These are phyloP conservation scores for Mayamaea pseudoterrestris DNA, from an alignment of 108 stramenopile species.

Conservation along the genomic window DNA sequence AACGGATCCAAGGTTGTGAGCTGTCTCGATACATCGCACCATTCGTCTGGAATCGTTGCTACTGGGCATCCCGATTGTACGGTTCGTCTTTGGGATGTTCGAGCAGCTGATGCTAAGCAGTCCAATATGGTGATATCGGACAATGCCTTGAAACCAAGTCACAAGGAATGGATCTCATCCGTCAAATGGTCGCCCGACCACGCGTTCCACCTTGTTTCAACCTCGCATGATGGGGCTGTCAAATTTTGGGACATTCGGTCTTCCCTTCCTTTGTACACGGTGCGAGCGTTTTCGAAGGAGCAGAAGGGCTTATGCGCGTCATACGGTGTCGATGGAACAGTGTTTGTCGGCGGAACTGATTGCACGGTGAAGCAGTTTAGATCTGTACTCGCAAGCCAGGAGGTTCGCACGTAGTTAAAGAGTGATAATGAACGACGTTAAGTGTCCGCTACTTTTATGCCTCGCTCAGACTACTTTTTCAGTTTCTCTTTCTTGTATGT, in stretches of 20 bases:
- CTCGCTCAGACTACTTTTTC: too few relatives aligned
- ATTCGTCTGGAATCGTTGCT: constrained; percentile 58
- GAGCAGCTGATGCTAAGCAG: constrained; percentile 1
- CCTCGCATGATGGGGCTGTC: constrained; percentile 81
- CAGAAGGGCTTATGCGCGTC: constrained; percentile 38
- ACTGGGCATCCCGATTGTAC: constrained; percentile 78
- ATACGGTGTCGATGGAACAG: background rate
- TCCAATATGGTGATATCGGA: constrained; percentile 13
- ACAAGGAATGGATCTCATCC: constrained; percentile 80
- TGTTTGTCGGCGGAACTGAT: background rate
- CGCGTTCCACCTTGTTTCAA: constrained; percentile 65
- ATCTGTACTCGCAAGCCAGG: too few relatives aligned
- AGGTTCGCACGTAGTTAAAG: too few relatives aligned
- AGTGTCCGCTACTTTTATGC: too few relatives aligned
- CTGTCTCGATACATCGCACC: constrained; percentile 55
- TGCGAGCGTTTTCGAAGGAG: constrained; percentile 65
- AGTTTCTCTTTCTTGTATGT: too few relatives aligned
- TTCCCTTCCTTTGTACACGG: constrained; percentile 78
- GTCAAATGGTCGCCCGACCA: constrained; percentile 74
- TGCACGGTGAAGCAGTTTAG: background rate
- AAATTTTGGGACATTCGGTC: constrained; percentile 93
- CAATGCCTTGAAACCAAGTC: constrained; percentile 42
- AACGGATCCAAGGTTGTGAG: constrained; percentile 71
- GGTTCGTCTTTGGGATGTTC: constrained; percentile 55
- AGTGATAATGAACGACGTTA: too few relatives aligned